Evolutionary conservation across 2,329 filamentous ascomycete genomes (phyloP), one percentile per base, ranked within the genome.

Genomic region (Pseudogymnoascus sp.): DNA sequence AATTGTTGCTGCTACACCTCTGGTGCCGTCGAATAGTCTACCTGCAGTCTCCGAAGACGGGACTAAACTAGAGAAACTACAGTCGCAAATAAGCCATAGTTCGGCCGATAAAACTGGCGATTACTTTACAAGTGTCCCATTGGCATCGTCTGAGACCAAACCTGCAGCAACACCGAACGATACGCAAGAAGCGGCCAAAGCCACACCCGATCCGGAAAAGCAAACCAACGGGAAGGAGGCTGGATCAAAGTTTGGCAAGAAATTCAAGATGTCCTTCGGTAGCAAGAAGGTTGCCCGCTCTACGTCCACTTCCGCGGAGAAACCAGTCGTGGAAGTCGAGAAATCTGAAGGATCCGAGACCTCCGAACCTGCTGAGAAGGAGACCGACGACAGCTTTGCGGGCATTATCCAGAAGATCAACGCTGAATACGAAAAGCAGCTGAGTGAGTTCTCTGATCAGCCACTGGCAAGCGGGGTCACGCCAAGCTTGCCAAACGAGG

Each of bases 211-310:
- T 59, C 77, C 80, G 63, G 78, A 85, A 64, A 81, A 88, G 74
- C 78, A 86, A 71, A 83, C 85, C 68, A 87, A 80, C 63, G 77
- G 79, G 11, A 89, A 90, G 67, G 83, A 83, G 66, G 77, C 76
- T 61, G 74, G 80, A 63, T 87, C 83, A 1, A 79, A 91, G 5
- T 96, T 96, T 73, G 86, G 89, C 47, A 95, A 93, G 77, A 91
- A 91, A 70, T 93, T 96, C 75, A 86, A 89, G 59, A 81, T 64
- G 80, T 86, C 87, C 0, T 92, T 93, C 71, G 87, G 88, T 68
- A 88, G 87, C 71, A 97, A 96, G 79, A 96, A 96, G 75, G 80
- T 93, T 12, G 86, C 86, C 11, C 84, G 91, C 14, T 87, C 87
- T 2, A 79, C 82, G 3, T 87, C 87, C 3, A 83, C 84, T 0